Evolutionary conservation across 208 protist species (phyloP).

Genomic region (Porcisia hertigi): DNA sequence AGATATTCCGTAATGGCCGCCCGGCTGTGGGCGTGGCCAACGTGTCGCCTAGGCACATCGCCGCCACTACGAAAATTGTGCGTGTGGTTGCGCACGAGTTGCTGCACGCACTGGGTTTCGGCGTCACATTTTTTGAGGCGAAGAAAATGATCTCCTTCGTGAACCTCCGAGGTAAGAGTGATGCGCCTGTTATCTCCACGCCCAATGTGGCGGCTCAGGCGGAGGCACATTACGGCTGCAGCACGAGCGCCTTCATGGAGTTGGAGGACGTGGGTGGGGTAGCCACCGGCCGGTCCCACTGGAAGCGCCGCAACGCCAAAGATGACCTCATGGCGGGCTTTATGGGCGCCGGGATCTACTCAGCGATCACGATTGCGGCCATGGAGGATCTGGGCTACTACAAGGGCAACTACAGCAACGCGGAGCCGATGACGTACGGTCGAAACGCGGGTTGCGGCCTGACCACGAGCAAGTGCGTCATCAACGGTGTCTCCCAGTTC

Average conservation of each 20-base stretch:
- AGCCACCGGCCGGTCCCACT: slow-evolving; percentile 72
- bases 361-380: slow-evolving; percentile 77
- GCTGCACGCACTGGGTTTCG: slow-evolving; percentile 84
- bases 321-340: slow-evolving; percentile 85
- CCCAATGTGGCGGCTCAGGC: slow-evolving; percentile 34
- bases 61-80: neutral
- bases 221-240: slow-evolving; percentile 68
- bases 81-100: slow-evolving; percentile 71
- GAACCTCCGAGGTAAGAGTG: slow-evolving; percentile 34
- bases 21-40: slow-evolving; percentile 48
- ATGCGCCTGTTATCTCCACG: slow-evolving; percentile 21
- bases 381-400: slow-evolving; percentile 86
- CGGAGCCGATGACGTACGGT: slow-evolving; percentile 79
- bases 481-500: slow-evolving; percentile 26
- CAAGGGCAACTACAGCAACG: slow-evolving; percentile 52
- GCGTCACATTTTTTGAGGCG: slow-evolving; percentile 7
- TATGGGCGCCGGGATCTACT: too few relatives aligned
- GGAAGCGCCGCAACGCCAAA: slow-evolving; percentile 76
- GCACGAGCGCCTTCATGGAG: slow-evolving; percentile 49
- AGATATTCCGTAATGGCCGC: slow-evolving; percentile 9
- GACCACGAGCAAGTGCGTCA: slow-evolving; percentile 35
- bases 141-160: slow-evolving; percentile 7
- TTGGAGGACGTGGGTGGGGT: slow-evolving; percentile 69
- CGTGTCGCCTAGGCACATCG: slow-evolving; percentile 41
- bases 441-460: slow-evolving; percentile 59